Base-by-base conservation (phyloP, 2,329 filamentous ascomycete genomes). In the Trichophyton benhamiae region DNA sequence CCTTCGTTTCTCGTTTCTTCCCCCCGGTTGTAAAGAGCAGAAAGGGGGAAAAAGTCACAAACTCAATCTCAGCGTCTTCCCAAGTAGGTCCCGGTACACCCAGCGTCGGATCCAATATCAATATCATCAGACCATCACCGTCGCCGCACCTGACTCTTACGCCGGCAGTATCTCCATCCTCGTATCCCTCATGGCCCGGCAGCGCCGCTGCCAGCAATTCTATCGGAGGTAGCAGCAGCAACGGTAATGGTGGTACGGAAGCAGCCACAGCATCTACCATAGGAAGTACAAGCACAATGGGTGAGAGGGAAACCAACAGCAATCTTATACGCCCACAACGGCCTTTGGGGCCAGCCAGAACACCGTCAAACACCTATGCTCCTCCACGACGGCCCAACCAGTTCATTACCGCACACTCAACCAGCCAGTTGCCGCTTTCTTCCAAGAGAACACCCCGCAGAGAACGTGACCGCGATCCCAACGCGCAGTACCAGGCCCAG, bases 281-380 rank as follows among this genome's bases (percentile, higher is more conserved):
- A 55, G 49, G 49, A 27, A 38, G 49, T 27, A 55, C 49, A 55
- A 27, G 49, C 30, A 55, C 33, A n/a, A 55, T 55, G 49, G 13
- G 49, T 20, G 49, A 55, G n/a, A 55, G 49, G 20, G 49, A 55
- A 20, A 36, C 3, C 15, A 58, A 9, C 20, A 58, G 38, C 27
- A 27, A 17, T 11, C 13, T n/a, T 15, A 33, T 70, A 60, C 78
- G 86, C 68, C 79, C 82, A 27, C 84, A 87, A 68, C 82, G 88
- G 66, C 87, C 88, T 15, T 80, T 82, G 4, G 85, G 79, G 25
- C 87, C 88, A 17, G 81, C 82, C 60, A 80, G 88, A 68, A 91
- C 87, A 3, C 87, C 87, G 0, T 92, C 88, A 33, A 89, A 81
- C 71, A 91, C 89, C 36, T 94, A 94, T 72, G 87, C 88, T 74